Evolutionary conservation across 108 stramenopile species (phyloP).

Genomic region (Cyclostephanos invisitatus): DNA sequence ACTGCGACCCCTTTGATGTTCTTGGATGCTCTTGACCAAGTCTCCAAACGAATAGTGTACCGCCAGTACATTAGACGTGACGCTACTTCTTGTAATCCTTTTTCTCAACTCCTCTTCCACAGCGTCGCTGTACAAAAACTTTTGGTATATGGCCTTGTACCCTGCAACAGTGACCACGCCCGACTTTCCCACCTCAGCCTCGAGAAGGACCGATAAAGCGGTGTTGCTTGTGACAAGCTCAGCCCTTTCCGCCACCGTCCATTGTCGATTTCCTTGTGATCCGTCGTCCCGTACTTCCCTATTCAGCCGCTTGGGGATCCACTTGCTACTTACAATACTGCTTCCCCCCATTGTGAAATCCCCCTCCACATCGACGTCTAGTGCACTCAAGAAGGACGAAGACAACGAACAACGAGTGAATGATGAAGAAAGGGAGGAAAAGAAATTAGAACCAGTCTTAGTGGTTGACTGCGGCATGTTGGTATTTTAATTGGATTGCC

Average conservation of each 20-base stretch:
- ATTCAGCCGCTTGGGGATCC: not conserved
- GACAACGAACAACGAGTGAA: not conserved
- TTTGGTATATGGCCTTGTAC: not conserved
- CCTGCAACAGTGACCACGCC: conserved; percentile 1
- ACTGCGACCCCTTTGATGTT: too few relatives aligned
- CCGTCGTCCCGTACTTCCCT: not conserved
- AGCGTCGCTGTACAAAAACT: conserved; percentile 1
- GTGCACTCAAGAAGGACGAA: not conserved
- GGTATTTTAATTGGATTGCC: not conserved
- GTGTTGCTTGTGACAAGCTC: not conserved
- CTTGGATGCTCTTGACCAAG: not conserved
- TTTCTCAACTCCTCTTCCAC: not conserved
- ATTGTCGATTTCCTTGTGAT: not conserved
- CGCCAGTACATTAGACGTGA: not conserved
- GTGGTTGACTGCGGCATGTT: not conserved
- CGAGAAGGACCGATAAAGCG: not conserved
- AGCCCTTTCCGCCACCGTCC: not conserved
- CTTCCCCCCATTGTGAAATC: not conserved
- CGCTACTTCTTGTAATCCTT: not conserved
- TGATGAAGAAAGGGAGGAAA: not conserved
- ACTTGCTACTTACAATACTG: not conserved
- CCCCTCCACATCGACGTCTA: not conserved
- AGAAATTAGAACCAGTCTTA: not conserved
- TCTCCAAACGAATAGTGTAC: not conserved
- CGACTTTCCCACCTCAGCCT: not conserved